Percentiles rank a stretch among this genome's conserved stretches.
These are phyloP conservation scores for Kazachstania viticola DNA, from an alignment of 805 yeast species.

Conservation along the genomic window DNA sequence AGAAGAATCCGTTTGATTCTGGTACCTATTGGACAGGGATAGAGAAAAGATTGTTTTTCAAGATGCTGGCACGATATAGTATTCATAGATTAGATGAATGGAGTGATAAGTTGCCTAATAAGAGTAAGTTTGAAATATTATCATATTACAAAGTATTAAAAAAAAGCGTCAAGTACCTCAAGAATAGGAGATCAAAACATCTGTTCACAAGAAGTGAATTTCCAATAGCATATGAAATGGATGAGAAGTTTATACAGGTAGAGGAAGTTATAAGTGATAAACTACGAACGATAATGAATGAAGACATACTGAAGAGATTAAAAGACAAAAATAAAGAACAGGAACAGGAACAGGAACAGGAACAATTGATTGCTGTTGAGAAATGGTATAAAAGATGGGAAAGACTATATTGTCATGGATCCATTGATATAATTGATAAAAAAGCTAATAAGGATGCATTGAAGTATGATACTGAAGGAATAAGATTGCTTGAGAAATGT, in stretches of 20 bases:
- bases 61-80: conserved; percentile 18
- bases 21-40: conserved; percentile 20
- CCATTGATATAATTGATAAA: conserved; percentile 7
- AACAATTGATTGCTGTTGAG: conserved; percentile 6
- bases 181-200: conserved; percentile 8
- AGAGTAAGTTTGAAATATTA: conserved; percentile 21
- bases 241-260: conserved; percentile 15
- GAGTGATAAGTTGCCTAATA: conserved; percentile 11
- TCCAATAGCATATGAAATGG: conserved; percentile 27
- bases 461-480: conserved; percentile 3
- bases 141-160: conserved; percentile 17
- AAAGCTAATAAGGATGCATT: not conserved
- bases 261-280: conserved; percentile 18
- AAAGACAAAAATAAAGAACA: conserved; percentile 1
- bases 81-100: conserved; percentile 25
- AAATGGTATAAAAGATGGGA: conserved; percentile 24
- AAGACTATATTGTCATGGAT: conserved; percentile 15
- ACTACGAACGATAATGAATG: not conserved
- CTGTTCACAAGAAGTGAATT: conserved; percentile 13
- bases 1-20: conserved; percentile 5
- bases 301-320: not conserved
- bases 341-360: not conserved
- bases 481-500: conserved; percentile 7
- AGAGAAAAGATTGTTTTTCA: conserved; percentile 24
- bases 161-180: conserved; percentile 10